Evolutionary conservation across 129 eudicot species (phyloP), one percentile per base, ranked within the genome.

Genomic region (Flaveria ramosissima): DNA sequence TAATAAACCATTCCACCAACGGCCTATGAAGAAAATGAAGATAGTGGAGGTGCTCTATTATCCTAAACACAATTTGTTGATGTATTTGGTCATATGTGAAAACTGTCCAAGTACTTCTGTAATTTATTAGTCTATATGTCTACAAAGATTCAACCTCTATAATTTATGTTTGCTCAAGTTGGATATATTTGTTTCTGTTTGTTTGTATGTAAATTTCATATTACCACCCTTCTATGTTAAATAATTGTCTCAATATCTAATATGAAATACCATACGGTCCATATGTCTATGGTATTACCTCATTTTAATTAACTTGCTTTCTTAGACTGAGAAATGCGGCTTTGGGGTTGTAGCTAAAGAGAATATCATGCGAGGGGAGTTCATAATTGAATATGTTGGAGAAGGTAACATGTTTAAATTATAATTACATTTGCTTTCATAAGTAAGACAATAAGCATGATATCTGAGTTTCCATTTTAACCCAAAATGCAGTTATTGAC

Each of bases 301-400:
- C 36, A 56, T 15, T 62, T 14, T 71, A 50, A 56, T 75, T 79
- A 70, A 76, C 27, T 20, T 84, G 69, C 77, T 73, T 57, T 61
- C 74, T 77, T 83, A 95, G 99, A 95, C 99, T 20, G 97, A 95
- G 85, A 95, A 92, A 83, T 95, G 99, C 66, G 99, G 99, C 57
- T 80, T 91, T 55, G 99, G 99, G 67, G 85, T 95, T 72, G 96
- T 92, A 71, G 97, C 99, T 62, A 94, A 91, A 43, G 99, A 95
- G 85, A 89, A 92, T 76, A 95, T 95, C 63, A 86, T 76, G 72
- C 84, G 52, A 71, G 99, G 99, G 74, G 99, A 95, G 74, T 95
- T 92, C 85, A 82, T 95, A 16, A 95, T 95, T 17, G 99, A 95
- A 80, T 95, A 95, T 81, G 99, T 95, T 74, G 99, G 99, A 82